Percentiles rank a stretch among this genome's conserved stretches.
phyloP scores from a whole-genome alignment of 2,329 filamentous ascomycete genomes.

The Aspergillus eucalypticola region DNA sequence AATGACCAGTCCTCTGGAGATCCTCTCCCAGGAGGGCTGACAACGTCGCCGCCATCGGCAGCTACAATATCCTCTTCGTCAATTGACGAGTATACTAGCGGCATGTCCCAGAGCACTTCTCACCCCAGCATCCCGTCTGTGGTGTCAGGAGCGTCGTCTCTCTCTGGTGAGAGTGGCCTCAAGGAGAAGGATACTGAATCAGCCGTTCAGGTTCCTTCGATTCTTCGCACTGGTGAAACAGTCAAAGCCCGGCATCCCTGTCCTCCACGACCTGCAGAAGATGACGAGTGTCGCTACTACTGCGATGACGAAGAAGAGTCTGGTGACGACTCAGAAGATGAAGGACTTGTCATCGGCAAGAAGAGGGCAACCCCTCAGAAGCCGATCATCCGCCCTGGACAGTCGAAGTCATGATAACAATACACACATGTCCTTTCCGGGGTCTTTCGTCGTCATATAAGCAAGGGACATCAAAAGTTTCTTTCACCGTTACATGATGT shows the following conservation, averaged over 20 bases:
- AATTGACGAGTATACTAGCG: conserved; percentile 48
- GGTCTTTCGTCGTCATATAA: neutral
- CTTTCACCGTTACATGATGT: neutral
- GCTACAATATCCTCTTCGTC: conserved; percentile 50
- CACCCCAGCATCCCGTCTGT: conserved; percentile 51
- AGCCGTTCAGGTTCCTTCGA: conserved; percentile 34
- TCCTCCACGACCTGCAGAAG: conserved; percentile 30
- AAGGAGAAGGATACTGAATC: conserved; percentile 32
- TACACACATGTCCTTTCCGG: neutral
- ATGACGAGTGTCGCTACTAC: conserved; percentile 43
- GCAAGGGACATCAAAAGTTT: neutral
- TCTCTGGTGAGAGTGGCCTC: conserved; percentile 42
- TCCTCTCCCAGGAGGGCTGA: conserved; percentile 26
- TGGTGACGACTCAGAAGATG: conserved; percentile 45
- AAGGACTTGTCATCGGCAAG: conserved; percentile 44
- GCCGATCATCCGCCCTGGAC: conserved; percentile 18
- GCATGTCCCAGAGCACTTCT: conserved; percentile 50
- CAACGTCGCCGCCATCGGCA: conserved; percentile 45
- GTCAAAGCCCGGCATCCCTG: conserved; percentile 35
- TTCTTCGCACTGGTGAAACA: conserved; percentile 46
- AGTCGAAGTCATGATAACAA: conserved; percentile 14
- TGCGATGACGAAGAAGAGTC: conserved; percentile 44
- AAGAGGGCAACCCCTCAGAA: conserved; percentile 30
- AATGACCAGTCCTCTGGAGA: conserved; percentile 20
- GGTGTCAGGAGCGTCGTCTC: conserved; percentile 48